A percentile compares a stretch with the other conserved stretches of the same genome.
Conservation (phyloP, 148 eudicot genomes). For the Heliosperma pusillum region DNA sequence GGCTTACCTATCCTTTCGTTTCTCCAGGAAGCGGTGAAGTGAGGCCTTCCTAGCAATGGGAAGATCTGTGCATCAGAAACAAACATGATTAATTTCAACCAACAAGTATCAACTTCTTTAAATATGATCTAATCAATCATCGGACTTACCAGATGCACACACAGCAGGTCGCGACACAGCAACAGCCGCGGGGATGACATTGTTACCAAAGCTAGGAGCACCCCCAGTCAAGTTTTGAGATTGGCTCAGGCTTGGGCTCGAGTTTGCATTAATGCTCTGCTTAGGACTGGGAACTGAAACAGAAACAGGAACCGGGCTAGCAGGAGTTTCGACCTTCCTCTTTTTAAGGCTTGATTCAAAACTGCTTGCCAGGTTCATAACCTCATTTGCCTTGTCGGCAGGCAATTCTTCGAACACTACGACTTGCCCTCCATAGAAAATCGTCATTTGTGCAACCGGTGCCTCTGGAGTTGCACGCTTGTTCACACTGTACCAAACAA, state of each 20-base stretch:
- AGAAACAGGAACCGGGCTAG: constrained; percentile 12
- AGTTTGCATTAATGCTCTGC: neutral
- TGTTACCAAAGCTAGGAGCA: constrained; percentile 23
- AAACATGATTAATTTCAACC: neutral
- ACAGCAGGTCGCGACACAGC: constrained; percentile 24
- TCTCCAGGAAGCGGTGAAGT: constrained; percentile 83
- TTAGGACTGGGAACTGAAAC: neutral
- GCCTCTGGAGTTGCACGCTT: constrained; percentile 41
- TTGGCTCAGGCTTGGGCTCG: neutral
- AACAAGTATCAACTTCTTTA: too few species aligned
- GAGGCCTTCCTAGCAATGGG: constrained; percentile 73
- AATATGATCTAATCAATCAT: neutral
- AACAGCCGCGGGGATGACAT: constrained; percentile 17
- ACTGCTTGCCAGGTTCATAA: constrained; percentile 60
- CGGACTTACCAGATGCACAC: constrained; percentile 42
- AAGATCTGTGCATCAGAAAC: constrained; percentile 9
- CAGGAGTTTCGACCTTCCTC: constrained; percentile 24
- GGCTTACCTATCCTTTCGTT: constrained; percentile 45
- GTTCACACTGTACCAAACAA: constrained; percentile 34
- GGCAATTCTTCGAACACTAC: constrained; percentile 72
- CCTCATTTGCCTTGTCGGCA: constrained; percentile 69
- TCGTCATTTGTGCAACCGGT: constrained; percentile 68
- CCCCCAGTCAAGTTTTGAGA: constrained; percentile 11
- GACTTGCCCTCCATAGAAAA: constrained; percentile 83
- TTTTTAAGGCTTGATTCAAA: constrained; percentile 27